Evolutionary conservation across 176 grass and related monocot species (phyloP).

Genomic region (Musa schizocarpa): DNA sequence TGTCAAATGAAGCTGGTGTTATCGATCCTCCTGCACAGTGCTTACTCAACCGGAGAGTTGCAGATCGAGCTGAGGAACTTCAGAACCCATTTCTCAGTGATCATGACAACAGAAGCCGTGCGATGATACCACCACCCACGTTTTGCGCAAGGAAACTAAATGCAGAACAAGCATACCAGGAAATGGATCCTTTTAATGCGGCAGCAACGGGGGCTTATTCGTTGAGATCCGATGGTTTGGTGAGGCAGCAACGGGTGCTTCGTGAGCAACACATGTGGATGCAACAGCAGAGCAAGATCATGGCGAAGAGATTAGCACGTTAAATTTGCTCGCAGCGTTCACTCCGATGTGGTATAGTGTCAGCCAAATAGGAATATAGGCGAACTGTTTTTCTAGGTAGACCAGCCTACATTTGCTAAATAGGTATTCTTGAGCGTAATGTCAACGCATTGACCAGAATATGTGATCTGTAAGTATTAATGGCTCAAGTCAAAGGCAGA

Average conservation of each 20-base stretch:
- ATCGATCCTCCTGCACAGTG: neutral
- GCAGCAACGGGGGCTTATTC: neutral
- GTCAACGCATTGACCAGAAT: too few relatives aligned
- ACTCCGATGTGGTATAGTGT: too few relatives aligned
- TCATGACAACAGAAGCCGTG: neutral
- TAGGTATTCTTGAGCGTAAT: too few relatives aligned
- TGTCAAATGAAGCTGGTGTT: neutral
- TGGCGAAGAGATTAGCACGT: neutral
- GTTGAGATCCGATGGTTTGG: neutral
- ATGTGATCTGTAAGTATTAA: too few relatives aligned
- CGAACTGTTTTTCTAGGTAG: too few relatives aligned
- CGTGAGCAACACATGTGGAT: slow-evolving; percentile 17
- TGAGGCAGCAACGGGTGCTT: neutral
- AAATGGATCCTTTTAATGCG: too few relatives aligned
- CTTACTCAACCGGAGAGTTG: neutral
- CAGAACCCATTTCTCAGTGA: slow-evolving; percentile 18
- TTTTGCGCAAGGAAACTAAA: neutral
- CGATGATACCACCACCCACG: neutral
- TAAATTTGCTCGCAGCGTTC: neutral
- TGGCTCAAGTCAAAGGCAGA: too few relatives aligned
- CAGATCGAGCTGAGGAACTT: neutral
- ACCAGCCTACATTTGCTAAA: too few relatives aligned
- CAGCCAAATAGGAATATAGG: too few relatives aligned
- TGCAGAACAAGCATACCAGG: neutral
- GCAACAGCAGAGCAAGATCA: slow-evolving; percentile 23